Evolutionary conservation across 1,139 yeast species (phyloP), one percentile per base, ranked within the genome.

Genomic region (Suhomyces atakaporum): DNA sequence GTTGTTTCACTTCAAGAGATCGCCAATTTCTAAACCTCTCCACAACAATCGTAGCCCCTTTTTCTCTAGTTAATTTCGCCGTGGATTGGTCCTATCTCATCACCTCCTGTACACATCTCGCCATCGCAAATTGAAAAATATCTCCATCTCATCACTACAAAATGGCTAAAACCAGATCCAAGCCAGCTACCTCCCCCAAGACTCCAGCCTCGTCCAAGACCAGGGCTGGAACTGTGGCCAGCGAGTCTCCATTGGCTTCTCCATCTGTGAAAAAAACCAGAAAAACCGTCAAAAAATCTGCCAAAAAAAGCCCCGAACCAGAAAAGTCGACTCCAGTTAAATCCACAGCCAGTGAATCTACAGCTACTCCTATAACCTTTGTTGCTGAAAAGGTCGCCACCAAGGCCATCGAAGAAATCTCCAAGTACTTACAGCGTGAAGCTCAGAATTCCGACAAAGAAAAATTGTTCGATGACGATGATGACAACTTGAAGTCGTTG

Each of bases 331-430:
- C 29, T n/a, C 22, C 34, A 14, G 35, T n/a, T n/a, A 32, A 16
- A 21, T 10, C 15, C 26, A 24, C n/a, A 25, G 12, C 27, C 24
- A 11, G 7, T 11, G 13, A 27, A 12, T 11, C 26, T 27, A 7
- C n/a, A n/a, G n/a, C n/a, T n/a, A n/a, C n/a, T n/a, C n/a, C n/a
- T n/a, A n/a, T n/a, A n/a, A n/a, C n/a, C n/a, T 27, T 43, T 18
- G 47, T 47, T 5, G 18, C 47, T 9, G 27, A 39, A 14, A 38
- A 44, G 28, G 45, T 46, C 16, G 39, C 45, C 16, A 19, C 36
- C 28, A 74, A 73, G 44, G 87, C 88, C 5, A 58, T 82, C 27
- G 50, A 60, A 7, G 83, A 79, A 50, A 64, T 81, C 46, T 57
- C 60, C 31, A 75, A 75, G 49, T 81, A 66, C 54, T 49, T 63